Evolutionary conservation across 2,329 filamentous ascomycete species (phyloP).

Genomic region (Massarina eburnea): DNA sequence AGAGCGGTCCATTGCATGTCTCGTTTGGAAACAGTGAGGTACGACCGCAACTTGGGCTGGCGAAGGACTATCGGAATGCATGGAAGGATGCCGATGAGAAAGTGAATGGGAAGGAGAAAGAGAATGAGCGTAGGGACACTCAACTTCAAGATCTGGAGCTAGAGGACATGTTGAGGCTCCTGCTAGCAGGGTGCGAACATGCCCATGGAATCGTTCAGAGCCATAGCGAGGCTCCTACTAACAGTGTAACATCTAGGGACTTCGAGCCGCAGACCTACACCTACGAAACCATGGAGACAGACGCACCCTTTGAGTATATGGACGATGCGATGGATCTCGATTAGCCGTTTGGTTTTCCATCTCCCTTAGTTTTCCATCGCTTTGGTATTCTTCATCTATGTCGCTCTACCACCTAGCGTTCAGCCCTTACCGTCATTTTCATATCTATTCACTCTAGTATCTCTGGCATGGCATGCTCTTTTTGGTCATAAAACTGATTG

Average conservation of each 20-base stretch:
- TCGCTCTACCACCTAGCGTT: neutral
- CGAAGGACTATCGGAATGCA: constrained; percentile 70
- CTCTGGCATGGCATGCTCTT: no score
- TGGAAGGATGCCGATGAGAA: constrained; percentile 69
- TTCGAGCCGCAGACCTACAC: constrained; percentile 18
- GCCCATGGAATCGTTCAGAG: constrained; percentile 51
- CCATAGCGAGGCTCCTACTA: constrained; percentile 6
- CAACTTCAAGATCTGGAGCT: constrained; percentile 64
- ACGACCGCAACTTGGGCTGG: constrained; percentile 60
- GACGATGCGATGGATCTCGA: constrained; percentile 42
- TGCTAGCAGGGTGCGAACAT: constrained; percentile 62
- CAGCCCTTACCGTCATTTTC: no score
- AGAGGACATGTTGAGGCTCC: constrained; percentile 58
- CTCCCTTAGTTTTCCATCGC: constrained; percentile 2
- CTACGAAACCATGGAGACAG: constrained; percentile 15
- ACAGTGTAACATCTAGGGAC: constrained; percentile 19
- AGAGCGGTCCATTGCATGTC: constrained; percentile 57
- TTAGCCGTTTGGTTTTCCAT: constrained; percentile 5
- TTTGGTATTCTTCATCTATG: neutral
- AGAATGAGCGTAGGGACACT: constrained; percentile 25
- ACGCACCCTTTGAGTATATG: constrained; percentile 36
- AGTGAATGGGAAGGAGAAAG: constrained; percentile 17
- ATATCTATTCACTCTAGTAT: no score
- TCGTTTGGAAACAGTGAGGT: constrained; percentile 60
- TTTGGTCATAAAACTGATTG: neutral